Evolutionary conservation across 192 early-diverging fungal species (phyloP), one percentile per base, ranked within the genome.

Genomic region (Helicostylum pulchrum): DNA sequence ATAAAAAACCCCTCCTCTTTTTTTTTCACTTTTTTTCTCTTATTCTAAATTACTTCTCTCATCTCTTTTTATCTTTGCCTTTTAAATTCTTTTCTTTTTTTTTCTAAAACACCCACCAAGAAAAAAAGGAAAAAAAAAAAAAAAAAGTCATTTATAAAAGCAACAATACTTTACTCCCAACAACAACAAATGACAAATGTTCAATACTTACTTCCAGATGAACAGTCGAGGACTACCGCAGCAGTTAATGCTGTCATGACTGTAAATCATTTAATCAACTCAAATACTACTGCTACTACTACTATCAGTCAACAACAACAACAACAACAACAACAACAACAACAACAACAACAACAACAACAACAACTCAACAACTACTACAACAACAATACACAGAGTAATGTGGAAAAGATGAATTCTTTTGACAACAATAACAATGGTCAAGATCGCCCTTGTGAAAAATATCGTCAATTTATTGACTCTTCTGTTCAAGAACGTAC

Each of bases 391-490:
- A 39, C 53, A 17, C n/a, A n/a, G 3, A 4, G 31, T 9, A 39
- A 26, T 54, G 26, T n/a, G 6, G 32, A 23, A 31, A 31, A 26
- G 26, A 23, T 31, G 14, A 54, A 23, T 32, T 54, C 53, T 0
- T 17, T 34, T 7, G 47, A 48, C 11, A 19, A 19, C 10, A 15
- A 34, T 36, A 19, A 56, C n/a, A 34, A 11, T 56, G 31, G 17
- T 44, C 50, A 53, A 53, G 62, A 64, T 10, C 62, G n/a, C n/a
- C 62, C 62, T 12, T 53, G 51, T 54, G 49, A 36, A 43, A 64
- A 42, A 43, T 64, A 64, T 11, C 62, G 62, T 53, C 32, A 64
- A 44, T 64, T 64, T 30, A 17, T 53, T 17, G 51, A 53, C 26
- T 50, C 62, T 30, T 53, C 62, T 26, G 50, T 46, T 30, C 51